Conservation (phyloP, 106 monocot species). For the Dendrobium huoshanense region DNA sequence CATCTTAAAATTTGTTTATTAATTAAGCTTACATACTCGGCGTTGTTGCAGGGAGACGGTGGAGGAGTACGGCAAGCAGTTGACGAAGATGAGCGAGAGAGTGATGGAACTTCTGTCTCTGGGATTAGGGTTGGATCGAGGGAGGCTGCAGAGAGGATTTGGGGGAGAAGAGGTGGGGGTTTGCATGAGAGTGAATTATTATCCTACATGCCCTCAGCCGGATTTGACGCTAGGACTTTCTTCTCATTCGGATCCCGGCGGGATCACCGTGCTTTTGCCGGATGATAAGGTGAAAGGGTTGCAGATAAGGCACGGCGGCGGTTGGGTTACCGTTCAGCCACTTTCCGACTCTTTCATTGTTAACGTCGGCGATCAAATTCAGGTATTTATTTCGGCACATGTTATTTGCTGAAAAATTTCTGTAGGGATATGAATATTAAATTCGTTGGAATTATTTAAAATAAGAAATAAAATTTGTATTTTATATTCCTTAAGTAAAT, state of each 20-base stretch:
- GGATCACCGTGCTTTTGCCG: slow-evolving; percentile 37
- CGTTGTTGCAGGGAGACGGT: slow-evolving; percentile 21
- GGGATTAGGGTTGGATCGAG: slow-evolving; percentile 24
- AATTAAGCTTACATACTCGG: no score
- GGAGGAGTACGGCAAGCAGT: slow-evolving; percentile 26
- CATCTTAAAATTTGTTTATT: not conserved
- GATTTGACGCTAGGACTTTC: slow-evolving; percentile 47
- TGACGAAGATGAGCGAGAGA: slow-evolving; percentile 22
- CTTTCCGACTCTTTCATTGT: slow-evolving; percentile 36
- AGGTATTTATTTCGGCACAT: slow-evolving; percentile 7
- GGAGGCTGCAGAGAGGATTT: slow-evolving; percentile 16
- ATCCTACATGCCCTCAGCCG: slow-evolving; percentile 57
- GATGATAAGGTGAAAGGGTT: slow-evolving; percentile 36
- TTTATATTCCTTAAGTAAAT: no score
- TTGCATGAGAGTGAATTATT: slow-evolving; percentile 37
- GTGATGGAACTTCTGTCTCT: slow-evolving; percentile 27
- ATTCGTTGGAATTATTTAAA: no score
- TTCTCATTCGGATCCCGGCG: slow-evolving; percentile 45
- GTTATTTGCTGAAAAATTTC: no score
- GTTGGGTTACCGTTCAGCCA: slow-evolving; percentile 38
- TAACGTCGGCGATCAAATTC: slow-evolving; percentile 52
- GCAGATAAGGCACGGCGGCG: slow-evolving; percentile 25
- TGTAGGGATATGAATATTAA: no score
- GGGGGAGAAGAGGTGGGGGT: slow-evolving; percentile 22
- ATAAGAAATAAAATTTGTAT: no score